Percentiles rank a stretch among this genome's conserved stretches.
These are phyloP conservation scores for Aspergillus thermomutatus DNA, from an alignment of 2,329 filamentous ascomycete species.

Conservation along the genomic window DNA sequence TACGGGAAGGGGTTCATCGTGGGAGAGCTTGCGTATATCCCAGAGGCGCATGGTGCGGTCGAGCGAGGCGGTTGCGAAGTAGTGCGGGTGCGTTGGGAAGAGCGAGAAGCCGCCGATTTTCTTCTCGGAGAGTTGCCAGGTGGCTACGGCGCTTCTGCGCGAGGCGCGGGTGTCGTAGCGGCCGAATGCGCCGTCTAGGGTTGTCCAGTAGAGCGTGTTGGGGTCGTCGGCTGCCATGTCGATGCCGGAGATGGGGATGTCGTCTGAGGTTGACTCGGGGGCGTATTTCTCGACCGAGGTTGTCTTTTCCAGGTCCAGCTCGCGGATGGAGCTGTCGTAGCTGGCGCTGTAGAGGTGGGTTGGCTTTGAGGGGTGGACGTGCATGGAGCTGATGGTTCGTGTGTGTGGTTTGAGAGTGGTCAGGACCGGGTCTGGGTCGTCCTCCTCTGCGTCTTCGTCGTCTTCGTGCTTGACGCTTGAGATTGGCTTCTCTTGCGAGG, in stretches of 20 bases:
- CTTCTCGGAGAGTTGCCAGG: slow-evolving; percentile 78
- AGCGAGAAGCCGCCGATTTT: slow-evolving; percentile 94
- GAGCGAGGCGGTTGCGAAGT: slow-evolving; percentile 83
- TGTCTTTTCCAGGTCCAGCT: slow-evolving; percentile 77
- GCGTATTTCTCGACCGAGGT: slow-evolving; percentile 79
- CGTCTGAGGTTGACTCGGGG: slow-evolving; percentile 64
- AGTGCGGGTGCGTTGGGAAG: slow-evolving; percentile 74
- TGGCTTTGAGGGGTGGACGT: slow-evolving; percentile 68
- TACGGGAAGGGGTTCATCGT: slow-evolving; percentile 63
- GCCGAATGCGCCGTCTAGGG: slow-evolving; percentile 75
- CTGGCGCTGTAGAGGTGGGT: slow-evolving; percentile 80
- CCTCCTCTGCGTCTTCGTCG: slow-evolving; percentile 63
- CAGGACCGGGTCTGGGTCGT: slow-evolving; percentile 70
- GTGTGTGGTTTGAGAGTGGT: slow-evolving; percentile 88
- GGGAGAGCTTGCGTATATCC: slow-evolving; percentile 76
- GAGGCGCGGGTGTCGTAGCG: slow-evolving; percentile 71
- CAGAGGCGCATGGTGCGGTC: slow-evolving; percentile 88
- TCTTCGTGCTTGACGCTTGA: slow-evolving; percentile 49
- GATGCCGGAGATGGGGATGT: slow-evolving; percentile 78
- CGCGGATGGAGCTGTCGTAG: slow-evolving; percentile 89
- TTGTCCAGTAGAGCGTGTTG: slow-evolving; percentile 80
- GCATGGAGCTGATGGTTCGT: slow-evolving; percentile 80
- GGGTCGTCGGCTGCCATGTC: slow-evolving; percentile 71
- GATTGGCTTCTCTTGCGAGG: slow-evolving; percentile 49
- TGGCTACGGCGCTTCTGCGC: slow-evolving; percentile 53